Evolutionary conservation across 805 yeast species (phyloP).

Genomic region (Saturnispora halmiae): DNA sequence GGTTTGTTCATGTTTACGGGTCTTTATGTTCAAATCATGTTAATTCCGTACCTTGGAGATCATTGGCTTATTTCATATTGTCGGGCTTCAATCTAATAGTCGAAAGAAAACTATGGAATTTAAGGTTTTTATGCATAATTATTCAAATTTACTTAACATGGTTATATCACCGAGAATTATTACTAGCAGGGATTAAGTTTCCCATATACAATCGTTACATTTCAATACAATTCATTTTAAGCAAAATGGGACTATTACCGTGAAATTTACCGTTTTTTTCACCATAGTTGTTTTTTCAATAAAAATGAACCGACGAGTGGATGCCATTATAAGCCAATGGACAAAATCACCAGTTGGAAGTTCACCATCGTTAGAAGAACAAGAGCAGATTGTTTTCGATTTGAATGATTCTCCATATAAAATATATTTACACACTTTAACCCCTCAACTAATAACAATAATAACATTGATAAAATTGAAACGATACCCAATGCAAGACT

Average conservation of each 20-base stretch:
- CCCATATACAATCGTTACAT: not conserved
- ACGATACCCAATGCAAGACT: not conserved
- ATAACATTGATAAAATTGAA: not conserved
- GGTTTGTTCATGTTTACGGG: conserved; percentile 1
- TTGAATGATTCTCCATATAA: conserved; percentile 3
- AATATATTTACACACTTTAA: conserved; percentile 2
- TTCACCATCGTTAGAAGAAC: too few species aligned
- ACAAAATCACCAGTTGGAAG: too few species aligned
- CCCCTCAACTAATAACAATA: not conserved
- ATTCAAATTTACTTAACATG: conserved; percentile 1
- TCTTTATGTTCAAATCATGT: not conserved
- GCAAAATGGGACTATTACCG: not conserved
- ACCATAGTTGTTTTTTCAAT: not conserved
- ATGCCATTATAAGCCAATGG: not conserved
- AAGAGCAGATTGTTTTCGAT: not conserved
- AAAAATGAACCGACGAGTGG: conserved; percentile 4
- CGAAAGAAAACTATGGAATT: not conserved
- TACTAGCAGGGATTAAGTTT: not conserved
- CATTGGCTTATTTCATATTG: conserved; percentile 1
- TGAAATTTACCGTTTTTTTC: too few species aligned
- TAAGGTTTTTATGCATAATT: not conserved
- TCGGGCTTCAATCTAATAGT: conserved; percentile 3
- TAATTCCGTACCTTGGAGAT: conserved; percentile 4
- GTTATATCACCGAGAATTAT: conserved; percentile 1
- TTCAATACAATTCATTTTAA: not conserved